Base-by-base conservation (phyloP, 225 moss, liverwort and hornwort species). In the Asterella californica region DNA sequence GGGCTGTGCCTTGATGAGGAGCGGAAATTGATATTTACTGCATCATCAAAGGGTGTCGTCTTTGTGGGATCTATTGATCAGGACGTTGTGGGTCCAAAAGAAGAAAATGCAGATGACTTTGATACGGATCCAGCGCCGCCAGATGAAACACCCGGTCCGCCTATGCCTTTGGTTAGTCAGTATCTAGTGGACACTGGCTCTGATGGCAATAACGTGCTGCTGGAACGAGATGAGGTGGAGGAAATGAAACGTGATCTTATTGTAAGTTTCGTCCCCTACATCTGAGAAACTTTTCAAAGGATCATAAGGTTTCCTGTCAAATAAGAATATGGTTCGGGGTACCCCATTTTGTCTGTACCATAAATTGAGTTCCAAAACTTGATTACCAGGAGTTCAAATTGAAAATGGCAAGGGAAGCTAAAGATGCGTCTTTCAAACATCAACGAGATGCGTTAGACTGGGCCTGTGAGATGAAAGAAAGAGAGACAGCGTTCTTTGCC, bases 381-480 rank as follows among this genome's bases (percentile, higher is more conserved):
- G 75, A 50, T 72, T 18, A 54, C 59, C 82, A 93, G 93, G 93
- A 90, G 38, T 84, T 90, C 70, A 83, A 89, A 59, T 79, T 85
- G 65, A 76, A 79, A 15, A 81, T 92, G 75, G 71, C 90, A 76
- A 87, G 88, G 75, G 91, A 90, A 83, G 83, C 85, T 9, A 80
- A 85, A 32, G 90, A 93, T 77, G 91, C 90, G 76, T 72, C 86
- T 32, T 90, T 91, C 55, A 85, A 88, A 81, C 85, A 91, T 60
- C 90, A 90, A 60, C 83, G 93, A 46, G 85, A 81, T 68, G 93
- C 91, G 24, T 82, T 93, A 84, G 93, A 93, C 36, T 91, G 80
- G 83, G 67, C 83, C 33, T 86, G 83, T 85, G 77, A 85, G 65
- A 81, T 91, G 90, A 91, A 89, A 80, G 90, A 90, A 74, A 82